phyloP scores from a whole-genome alignment of 2,329 filamentous ascomycete genomes.

The Purpureocillium lavendulum region DNA sequence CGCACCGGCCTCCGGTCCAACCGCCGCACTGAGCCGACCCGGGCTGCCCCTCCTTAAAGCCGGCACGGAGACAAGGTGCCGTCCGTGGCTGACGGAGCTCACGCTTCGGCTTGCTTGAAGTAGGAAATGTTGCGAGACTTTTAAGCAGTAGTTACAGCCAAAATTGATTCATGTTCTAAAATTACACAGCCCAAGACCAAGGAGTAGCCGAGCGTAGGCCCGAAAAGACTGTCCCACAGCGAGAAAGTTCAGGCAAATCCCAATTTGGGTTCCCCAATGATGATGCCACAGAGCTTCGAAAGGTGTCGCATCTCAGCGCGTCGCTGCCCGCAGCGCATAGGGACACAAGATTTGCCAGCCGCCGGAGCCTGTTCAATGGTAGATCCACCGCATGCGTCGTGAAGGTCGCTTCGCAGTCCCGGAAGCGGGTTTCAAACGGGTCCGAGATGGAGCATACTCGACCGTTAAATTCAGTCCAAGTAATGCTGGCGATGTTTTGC shows the following conservation, averaged over 20 bases:
- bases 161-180: background rate
- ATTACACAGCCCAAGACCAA: slow-evolving; percentile 5
- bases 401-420: slow-evolving; percentile 1
- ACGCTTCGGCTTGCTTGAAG: background rate
- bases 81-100: background rate
- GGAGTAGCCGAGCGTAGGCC: slow-evolving; percentile 4
- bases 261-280: background rate
- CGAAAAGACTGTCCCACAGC: slow-evolving; percentile 1
- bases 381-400: slow-evolving; percentile 1
- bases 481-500: slow-evolving; percentile 3
- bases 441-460: slow-evolving; percentile 3
- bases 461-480: slow-evolving; percentile 4
- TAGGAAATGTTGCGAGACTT: too few species aligned
- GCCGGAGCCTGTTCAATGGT: background rate
- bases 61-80: background rate
- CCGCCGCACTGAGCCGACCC: background rate
- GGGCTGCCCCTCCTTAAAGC: background rate
- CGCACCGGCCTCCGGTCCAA: background rate
- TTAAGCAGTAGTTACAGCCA: too few species aligned
- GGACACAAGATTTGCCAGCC: slow-evolving; percentile 4
- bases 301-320: background rate
- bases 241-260: slow-evolving; percentile 1
- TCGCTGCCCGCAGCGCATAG: background rate
- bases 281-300: slow-evolving; percentile 2
- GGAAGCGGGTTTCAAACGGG: background rate